A percentile compares a stretch with the other conserved stretches of the same genome.
These are phyloP conservation scores for Sporothrix schenckii DNA, from an alignment of 2,329 filamentous ascomycete species.

Conservation along the genomic window DNA sequence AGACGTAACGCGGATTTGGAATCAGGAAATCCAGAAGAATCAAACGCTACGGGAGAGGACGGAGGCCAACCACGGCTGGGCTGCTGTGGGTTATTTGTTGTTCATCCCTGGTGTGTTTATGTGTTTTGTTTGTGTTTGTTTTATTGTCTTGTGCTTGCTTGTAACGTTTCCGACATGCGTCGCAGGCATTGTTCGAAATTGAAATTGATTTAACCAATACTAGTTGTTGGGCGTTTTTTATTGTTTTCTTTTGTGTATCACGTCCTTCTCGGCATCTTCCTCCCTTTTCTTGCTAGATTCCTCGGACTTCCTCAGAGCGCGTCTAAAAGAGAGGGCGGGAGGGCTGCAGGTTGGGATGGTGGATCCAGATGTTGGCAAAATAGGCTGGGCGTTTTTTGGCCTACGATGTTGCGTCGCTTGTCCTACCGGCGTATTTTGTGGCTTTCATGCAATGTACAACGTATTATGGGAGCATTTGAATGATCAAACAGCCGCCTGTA, in stretches of 20 bases:
- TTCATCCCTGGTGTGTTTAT: background rate
- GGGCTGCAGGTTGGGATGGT: background rate
- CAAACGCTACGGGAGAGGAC: background rate
- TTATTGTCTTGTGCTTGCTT: background rate
- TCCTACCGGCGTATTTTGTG: slow-evolving; percentile 17
- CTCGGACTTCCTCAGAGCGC: slow-evolving; percentile 13
- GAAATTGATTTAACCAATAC: background rate
- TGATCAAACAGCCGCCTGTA: background rate
- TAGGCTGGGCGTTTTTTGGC: slow-evolving; percentile 12
- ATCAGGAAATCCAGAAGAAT: background rate
- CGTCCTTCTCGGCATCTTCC: background rate
- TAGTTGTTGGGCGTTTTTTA: slow-evolving; percentile 1
- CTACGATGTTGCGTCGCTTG: background rate
- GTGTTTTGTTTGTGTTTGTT: background rate
- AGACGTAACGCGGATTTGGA: background rate
- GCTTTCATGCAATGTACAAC: background rate
- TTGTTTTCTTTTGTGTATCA: background rate
- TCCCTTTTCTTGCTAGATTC: background rate
- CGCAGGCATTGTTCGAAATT: background rate
- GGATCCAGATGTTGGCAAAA: background rate
- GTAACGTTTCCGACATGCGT: background rate
- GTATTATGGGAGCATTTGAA: background rate
- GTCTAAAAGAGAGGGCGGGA: background rate
- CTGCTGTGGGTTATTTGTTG: background rate
- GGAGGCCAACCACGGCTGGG: background rate